Base-by-base conservation (phyloP, 2,329 filamentous ascomycete species). In the Nakataea oryzae region DNA sequence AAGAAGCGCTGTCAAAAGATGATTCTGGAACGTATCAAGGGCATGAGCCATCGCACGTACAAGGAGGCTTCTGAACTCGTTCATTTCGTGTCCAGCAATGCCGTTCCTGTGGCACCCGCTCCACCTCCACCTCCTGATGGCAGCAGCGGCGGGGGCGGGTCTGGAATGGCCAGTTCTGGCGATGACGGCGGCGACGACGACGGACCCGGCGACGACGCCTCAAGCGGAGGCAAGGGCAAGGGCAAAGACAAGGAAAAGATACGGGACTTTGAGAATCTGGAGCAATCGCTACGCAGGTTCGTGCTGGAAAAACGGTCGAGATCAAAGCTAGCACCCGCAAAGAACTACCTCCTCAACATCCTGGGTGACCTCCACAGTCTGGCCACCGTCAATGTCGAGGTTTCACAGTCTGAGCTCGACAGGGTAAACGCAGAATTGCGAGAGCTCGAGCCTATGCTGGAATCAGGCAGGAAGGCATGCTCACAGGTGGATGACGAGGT, bases 61-160 rank as follows among this genome's bases (percentile, higher is more conserved):
- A 97, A 97, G 72, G 95, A 99, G 71, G 88, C 92, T 0, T 84
- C 87, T 2, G 95, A 99, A 70, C 80, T 99, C 9, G 95, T 99
- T 3, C 95, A 99, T 72, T 99, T 99, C 68, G 95, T 99, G 3
- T 97, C 95, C 2, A 97, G 93, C 71, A 96, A 97, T 72, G 93
- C 93, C 3, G 90, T 99, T 63, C 93, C 93, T 0, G 87, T 90
- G 62, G 82, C 81, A 1, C 83, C 86, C 12, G 74, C 82, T 0
- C 80, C 83, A 21, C 78, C 81, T 3, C 79, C 82, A n/a, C 79
- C 79, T 50, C 81, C 80, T 41, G 80, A 79, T 11, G 81, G 81
- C 50, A 79, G 78, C 65, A 74, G 76, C 24, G 80, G 80, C 62
- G 81, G 79, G 32, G 81, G 81, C 41, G 82, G 81, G 54, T 50